A percentile compares a stretch with the other conserved stretches of the same genome.
Evolutionary conservation across 2,329 filamentous ascomycete species (phyloP).

Genomic region (Aspergillus pseudoglaucus): DNA sequence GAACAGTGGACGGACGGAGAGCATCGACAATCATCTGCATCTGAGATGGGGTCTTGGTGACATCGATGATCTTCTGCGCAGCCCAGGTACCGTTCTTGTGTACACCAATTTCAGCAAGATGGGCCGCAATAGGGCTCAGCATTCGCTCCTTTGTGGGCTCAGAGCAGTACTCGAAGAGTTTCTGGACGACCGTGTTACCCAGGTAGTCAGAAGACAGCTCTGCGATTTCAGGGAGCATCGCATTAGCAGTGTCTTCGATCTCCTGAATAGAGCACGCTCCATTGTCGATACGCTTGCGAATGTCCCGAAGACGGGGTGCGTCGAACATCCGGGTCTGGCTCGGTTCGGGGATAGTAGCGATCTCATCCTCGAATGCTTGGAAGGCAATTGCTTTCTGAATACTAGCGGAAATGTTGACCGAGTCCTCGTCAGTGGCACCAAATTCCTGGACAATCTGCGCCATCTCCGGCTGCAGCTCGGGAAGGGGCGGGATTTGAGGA

Average conservation of each 20-base stretch:
- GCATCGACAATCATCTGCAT: conserved; percentile 79
- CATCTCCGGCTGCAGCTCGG: conserved; percentile 76
- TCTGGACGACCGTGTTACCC: conserved; percentile 98
- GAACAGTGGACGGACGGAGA: conserved; percentile 77
- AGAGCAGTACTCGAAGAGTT: conserved; percentile 93
- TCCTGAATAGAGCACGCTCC: conserved; percentile 77
- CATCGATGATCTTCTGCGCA: conserved; percentile 97
- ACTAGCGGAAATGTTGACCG: conserved; percentile 61
- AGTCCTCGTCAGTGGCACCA: conserved; percentile 75
- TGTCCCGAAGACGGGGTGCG: conserved; percentile 88
- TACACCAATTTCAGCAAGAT: conserved; percentile 91
- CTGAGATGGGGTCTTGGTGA: conserved; percentile 77
- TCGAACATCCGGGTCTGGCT: conserved; percentile 85
- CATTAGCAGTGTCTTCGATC: conserved; percentile 84
- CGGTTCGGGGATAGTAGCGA: conserved; percentile 81
- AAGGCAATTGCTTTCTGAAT: conserved; percentile 73
- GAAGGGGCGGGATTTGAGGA: conserved; percentile 61
- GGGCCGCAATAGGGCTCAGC: conserved; percentile 79
- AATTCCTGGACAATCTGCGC: conserved; percentile 80
- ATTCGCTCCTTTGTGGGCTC: conserved; percentile 86
- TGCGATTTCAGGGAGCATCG: conserved; percentile 94
- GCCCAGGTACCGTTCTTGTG: conserved; percentile 99
- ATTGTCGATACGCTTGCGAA: conserved; percentile 96
- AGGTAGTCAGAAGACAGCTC: conserved; percentile 94
- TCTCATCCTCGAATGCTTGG: conserved; percentile 68